Percentiles rank a stretch among this genome's conserved stretches.
These are phyloP conservation scores for Apium graveolens DNA, from an alignment of 129 eudicot genomes.

Conservation along the genomic window DNA sequence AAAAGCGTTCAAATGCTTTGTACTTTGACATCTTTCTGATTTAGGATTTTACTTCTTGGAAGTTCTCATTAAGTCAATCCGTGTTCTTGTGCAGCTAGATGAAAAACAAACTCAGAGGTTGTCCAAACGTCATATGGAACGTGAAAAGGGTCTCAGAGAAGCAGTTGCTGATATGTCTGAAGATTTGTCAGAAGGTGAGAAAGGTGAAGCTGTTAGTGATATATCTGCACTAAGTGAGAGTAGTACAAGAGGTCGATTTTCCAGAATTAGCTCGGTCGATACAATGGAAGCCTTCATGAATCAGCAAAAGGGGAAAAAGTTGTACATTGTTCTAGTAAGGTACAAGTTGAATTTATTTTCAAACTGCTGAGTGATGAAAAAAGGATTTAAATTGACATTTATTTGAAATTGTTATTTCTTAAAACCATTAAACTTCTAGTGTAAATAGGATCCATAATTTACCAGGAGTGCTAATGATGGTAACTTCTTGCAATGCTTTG, in stretches of 20 bases:
- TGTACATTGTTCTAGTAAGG: conserved; percentile 82
- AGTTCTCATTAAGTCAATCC: background rate
- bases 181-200: conserved; percentile 96
- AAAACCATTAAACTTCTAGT: background rate
- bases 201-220: conserved; percentile 57
- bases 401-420: background rate
- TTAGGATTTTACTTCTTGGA: no score
- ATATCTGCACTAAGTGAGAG: conserved; percentile 67
- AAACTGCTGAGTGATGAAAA: background rate
- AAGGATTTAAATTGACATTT: background rate
- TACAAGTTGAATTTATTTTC: conserved; percentile 16
- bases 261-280: conserved; percentile 77
- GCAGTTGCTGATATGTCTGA: conserved; percentile 99
- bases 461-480: background rate
- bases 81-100: conserved; percentile 59
- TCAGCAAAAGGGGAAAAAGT: conserved; percentile 83
- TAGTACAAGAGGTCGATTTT: conserved; percentile 57
- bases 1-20: background rate
- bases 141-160: conserved; percentile 86
- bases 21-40: background rate
- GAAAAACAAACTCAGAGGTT: conserved; percentile 70
- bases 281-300: conserved; percentile 81
- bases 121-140: conserved; percentile 76
- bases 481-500: no score
- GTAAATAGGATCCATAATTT: background rate